A percentile compares a stretch with the other conserved stretches of the same genome.
Conservation (phyloP, 768 basidiomycete species). For the Cystofilobasidium ferigula region DNA sequence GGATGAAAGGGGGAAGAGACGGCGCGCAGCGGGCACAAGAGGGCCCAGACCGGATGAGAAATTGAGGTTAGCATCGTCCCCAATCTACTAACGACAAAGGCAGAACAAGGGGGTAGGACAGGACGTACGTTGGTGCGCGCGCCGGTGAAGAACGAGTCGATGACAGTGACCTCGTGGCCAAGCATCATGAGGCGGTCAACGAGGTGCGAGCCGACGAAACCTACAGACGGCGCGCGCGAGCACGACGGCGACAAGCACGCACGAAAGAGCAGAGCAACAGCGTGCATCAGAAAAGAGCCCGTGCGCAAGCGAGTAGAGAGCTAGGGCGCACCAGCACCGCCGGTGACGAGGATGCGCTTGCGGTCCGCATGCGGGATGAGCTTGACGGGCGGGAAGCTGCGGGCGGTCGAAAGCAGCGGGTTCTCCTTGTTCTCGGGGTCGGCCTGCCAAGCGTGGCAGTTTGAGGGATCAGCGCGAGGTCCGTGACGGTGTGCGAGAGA, state of each 20-base stretch:
- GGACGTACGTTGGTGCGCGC: slow-evolving; percentile 86
- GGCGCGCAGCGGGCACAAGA: too few species aligned
- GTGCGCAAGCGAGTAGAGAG: not conserved
- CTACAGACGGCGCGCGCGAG: too few species aligned
- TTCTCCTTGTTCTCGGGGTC: slow-evolving; percentile 49
- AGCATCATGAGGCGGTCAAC: slow-evolving; percentile 93
- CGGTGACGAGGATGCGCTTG: slow-evolving; percentile 60
- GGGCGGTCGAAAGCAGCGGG: slow-evolving; percentile 68
- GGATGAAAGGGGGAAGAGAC: not conserved
- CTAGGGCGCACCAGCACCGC: slow-evolving; percentile 29
- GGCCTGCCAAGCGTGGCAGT: not conserved
- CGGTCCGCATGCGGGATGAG: slow-evolving; percentile 63
- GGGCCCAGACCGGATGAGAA: too few species aligned
- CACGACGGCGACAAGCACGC: slow-evolving; percentile 58
- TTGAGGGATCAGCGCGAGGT: not conserved
- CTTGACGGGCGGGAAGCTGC: slow-evolving; percentile 84
- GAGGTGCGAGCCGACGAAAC: slow-evolving; percentile 98
- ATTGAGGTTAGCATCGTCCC: not conserved
- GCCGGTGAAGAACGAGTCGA: slow-evolving; percentile 99
- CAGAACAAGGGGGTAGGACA: not conserved
- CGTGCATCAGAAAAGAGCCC: not conserved
- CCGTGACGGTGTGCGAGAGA: not conserved
- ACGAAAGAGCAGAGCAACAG: too few species aligned
- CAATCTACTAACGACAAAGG: not conserved
- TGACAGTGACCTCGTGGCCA: slow-evolving; percentile 91